A percentile compares a stretch with the other conserved stretches of the same genome.
Conservation (phyloP, 129 eudicot species). For the Lactuca sativa region DNA sequence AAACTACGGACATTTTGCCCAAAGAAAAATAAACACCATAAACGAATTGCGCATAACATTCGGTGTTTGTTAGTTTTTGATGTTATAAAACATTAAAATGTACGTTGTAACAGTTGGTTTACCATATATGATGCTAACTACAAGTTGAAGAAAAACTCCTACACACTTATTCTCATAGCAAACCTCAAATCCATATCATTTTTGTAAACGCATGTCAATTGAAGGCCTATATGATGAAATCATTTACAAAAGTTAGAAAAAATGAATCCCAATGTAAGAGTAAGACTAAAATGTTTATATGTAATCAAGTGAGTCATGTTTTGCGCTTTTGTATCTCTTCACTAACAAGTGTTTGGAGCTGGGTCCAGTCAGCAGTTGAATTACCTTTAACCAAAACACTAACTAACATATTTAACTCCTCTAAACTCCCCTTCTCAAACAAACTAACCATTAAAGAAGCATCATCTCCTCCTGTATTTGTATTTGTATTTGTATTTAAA, state of each 20-base stretch:
- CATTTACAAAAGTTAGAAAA: slow-evolving; percentile 2
- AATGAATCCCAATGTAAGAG: neutral
- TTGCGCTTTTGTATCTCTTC: slow-evolving; percentile 61
- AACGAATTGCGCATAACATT: too few relatives aligned
- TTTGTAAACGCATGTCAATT: neutral
- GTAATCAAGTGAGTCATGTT: slow-evolving; percentile 28
- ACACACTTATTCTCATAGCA: too few relatives aligned
- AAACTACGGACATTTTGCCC: too few relatives aligned
- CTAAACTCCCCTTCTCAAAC: slow-evolving; percentile 67
- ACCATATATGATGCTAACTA: too few relatives aligned
- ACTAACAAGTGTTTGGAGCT: slow-evolving; percentile 49
- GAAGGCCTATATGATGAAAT: slow-evolving; percentile 1
- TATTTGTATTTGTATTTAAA: neutral
- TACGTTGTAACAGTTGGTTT: too few relatives aligned
- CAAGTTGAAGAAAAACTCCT: too few relatives aligned
- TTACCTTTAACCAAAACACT: slow-evolving; percentile 39
- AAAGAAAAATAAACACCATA: too few relatives aligned
- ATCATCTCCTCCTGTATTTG: slow-evolving; percentile 32
- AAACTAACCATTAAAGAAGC: slow-evolving; percentile 40
- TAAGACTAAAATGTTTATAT: slow-evolving; percentile 9
- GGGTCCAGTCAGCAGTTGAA: slow-evolving; percentile 35
- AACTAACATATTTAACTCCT: slow-evolving; percentile 56
- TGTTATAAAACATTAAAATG: too few relatives aligned
- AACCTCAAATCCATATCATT: too few relatives aligned
- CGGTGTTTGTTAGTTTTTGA: too few relatives aligned